These are phyloP conservation scores for Leccinum subtestaceum DNA, from an alignment of 768 basidiomycete genomes.

Conservation along the genomic window DNA sequence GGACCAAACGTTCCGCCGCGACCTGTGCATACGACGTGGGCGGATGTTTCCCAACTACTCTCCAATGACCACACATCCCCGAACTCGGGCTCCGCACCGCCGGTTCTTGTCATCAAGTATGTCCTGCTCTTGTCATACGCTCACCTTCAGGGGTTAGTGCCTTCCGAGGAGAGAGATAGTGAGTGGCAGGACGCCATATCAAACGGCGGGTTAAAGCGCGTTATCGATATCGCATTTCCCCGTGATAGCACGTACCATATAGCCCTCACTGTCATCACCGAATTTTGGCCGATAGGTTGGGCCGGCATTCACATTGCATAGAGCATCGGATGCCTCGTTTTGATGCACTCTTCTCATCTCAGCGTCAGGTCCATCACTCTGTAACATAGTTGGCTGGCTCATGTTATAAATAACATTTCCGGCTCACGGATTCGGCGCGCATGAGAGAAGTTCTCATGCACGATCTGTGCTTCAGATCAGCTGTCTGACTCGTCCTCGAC, in stretches of 20 bases:
- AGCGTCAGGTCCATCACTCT: not conserved
- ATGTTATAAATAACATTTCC: not conserved
- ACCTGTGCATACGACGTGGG: conserved; percentile 19
- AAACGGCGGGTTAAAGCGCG: conserved; percentile 23
- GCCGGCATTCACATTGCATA: not conserved
- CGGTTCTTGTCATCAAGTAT: conserved; percentile 34
- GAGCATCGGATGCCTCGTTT: not conserved
- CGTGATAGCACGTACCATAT: conserved; percentile 25
- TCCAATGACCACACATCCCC: conserved; percentile 12
- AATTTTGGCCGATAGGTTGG: conserved; percentile 15
- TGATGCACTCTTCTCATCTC: not conserved
- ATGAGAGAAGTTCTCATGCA: not conserved
- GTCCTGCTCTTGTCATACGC: conserved; percentile 39
- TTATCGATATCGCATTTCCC: conserved; percentile 30
- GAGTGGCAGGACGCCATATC: conserved; percentile 34
- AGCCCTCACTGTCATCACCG: conserved; percentile 20
- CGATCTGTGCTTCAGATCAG: not conserved
- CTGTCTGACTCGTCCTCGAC: conserved; percentile 31
- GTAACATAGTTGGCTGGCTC: not conserved
- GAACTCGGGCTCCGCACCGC: conserved; percentile 2
- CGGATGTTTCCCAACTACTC: conserved; percentile 31
- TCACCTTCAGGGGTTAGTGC: conserved; percentile 30
- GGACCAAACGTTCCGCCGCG: conserved; percentile 26
- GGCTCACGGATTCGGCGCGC: not conserved
- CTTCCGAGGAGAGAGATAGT: conserved; percentile 28